These are phyloP conservation scores for Westerdykella ornata DNA, from an alignment of 2,329 filamentous ascomycete genomes.

Conservation along the genomic window DNA sequence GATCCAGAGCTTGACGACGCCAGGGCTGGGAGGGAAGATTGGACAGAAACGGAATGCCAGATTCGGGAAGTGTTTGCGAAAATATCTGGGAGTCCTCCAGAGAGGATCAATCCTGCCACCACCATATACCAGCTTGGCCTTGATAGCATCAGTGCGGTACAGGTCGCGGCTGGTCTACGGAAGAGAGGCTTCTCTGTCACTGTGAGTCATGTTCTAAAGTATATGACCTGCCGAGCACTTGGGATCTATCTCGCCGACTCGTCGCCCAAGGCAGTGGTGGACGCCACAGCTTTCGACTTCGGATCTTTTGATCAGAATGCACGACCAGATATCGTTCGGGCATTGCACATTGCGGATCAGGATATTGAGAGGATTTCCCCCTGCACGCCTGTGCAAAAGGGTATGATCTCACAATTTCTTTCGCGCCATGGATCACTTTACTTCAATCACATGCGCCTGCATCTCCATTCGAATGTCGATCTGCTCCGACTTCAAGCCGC, in stretches of 20 bases:
- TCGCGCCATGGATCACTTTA: slow-evolving; percentile 63
- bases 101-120: slow-evolving; percentile 52
- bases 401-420: slow-evolving; percentile 70
- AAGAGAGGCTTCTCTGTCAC: slow-evolving; percentile 53
- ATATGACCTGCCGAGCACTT: slow-evolving; percentile 31
- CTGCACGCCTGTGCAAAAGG: slow-evolving; percentile 72
- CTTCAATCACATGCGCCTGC: slow-evolving; percentile 63
- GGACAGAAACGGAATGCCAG: slow-evolving; percentile 47
- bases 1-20: slow-evolving; percentile 6
- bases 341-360: slow-evolving; percentile 25
- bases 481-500: slow-evolving; percentile 46
- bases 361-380: slow-evolving; percentile 58
- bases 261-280: not conserved
- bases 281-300: slow-evolving; percentile 42
- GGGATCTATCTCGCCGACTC: slow-evolving; percentile 17
- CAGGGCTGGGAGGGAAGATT: slow-evolving; percentile 22
- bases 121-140: slow-evolving; percentile 85
- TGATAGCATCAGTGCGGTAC: slow-evolving; percentile 81
- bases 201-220: slow-evolving; percentile 67
- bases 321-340: slow-evolving; percentile 27
- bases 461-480: slow-evolving; percentile 41
- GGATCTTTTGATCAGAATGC: slow-evolving; percentile 45
- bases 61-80: slow-evolving; percentile 53
- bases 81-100: slow-evolving; percentile 49
- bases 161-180: slow-evolving; percentile 64